Percentiles rank a stretch among this genome's conserved stretches.
These are phyloP conservation scores for Stramenopiles sp. DNA, from an alignment of 352 stramenopile species.

Conservation along the genomic window DNA sequence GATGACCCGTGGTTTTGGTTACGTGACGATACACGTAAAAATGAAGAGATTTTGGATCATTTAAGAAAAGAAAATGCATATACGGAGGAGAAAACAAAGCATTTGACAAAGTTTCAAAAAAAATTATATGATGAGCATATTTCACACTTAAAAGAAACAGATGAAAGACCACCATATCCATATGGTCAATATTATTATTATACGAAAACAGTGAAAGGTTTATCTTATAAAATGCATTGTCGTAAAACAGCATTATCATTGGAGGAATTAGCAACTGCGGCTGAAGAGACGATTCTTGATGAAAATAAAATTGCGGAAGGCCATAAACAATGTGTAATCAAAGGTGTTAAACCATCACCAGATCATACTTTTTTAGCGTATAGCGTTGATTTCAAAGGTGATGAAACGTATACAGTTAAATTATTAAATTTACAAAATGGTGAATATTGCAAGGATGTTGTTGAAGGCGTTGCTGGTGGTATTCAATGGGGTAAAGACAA, in stretches of 20 bases:
- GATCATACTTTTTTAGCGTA: slow-evolving; percentile 75
- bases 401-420: slow-evolving; percentile 72
- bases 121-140: slow-evolving; percentile 79
- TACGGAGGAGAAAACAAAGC: slow-evolving; percentile 50
- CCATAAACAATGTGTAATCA: slow-evolving; percentile 51
- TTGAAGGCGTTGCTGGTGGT: slow-evolving; percentile 52
- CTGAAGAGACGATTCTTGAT: slow-evolving; percentile 75
- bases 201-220: slow-evolving; percentile 56
- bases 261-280: no score
- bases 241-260: slow-evolving; percentile 35
- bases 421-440: slow-evolving; percentile 48
- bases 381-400: slow-evolving; percentile 73
- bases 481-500: slow-evolving; percentile 68
- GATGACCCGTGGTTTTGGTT: slow-evolving; percentile 86
- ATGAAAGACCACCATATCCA: slow-evolving; percentile 50
- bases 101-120: slow-evolving; percentile 40
- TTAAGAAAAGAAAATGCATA: slow-evolving; percentile 78
- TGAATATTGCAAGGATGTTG: slow-evolving; percentile 32
- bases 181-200: slow-evolving; percentile 61
- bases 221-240: slow-evolving; percentile 47
- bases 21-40: slow-evolving; percentile 69
- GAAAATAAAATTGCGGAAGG: slow-evolving; percentile 67
- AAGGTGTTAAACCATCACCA: slow-evolving; percentile 46
- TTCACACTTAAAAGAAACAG: slow-evolving; percentile 59
- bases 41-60: slow-evolving; percentile 68